Percentiles rank a stretch among this genome's conserved stretches.
Evolutionary conservation across 148 eudicot genomes (phyloP).

Genomic region (Vaccinium corymbosum): DNA sequence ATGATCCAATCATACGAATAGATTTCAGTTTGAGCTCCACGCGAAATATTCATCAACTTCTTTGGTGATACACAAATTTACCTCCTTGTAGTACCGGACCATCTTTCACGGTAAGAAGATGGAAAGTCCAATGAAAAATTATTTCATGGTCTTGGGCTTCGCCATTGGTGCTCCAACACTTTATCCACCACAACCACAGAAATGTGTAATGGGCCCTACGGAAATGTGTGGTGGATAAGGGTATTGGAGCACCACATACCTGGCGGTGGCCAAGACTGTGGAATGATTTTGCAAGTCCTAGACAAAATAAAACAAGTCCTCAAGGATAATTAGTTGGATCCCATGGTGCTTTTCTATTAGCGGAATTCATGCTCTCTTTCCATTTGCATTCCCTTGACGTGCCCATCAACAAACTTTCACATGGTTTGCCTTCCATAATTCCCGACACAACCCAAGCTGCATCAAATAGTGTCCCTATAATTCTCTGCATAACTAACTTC

Average conservation of each 20-base stretch:
- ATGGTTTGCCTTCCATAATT: background rate
- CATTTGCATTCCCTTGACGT: background rate
- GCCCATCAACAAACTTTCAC: background rate
- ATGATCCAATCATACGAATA: background rate
- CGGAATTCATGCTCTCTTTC: background rate
- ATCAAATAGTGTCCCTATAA: background rate
- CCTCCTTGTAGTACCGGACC: background rate
- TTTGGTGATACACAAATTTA: background rate
- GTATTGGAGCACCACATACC: too few relatives aligned
- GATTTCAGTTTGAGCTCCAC: background rate
- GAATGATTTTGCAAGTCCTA: background rate
- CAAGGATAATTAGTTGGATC: background rate
- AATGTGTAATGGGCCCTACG: too few relatives aligned
- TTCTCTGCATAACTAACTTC: background rate
- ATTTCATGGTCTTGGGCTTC: too few relatives aligned
- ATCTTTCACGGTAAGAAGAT: background rate
- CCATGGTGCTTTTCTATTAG: background rate
- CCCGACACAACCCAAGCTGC: background rate
- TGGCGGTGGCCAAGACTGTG: too few relatives aligned
- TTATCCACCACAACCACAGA: too few relatives aligned
- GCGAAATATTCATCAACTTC: background rate
- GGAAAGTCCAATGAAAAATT: background rate
- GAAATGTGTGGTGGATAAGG: too few relatives aligned
- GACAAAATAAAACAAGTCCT: background rate
- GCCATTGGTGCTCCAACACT: too few relatives aligned